These are phyloP conservation scores for Colletotrichum kahawae DNA, from an alignment of 2,329 filamentous ascomycete species.

Conservation along the genomic window DNA sequence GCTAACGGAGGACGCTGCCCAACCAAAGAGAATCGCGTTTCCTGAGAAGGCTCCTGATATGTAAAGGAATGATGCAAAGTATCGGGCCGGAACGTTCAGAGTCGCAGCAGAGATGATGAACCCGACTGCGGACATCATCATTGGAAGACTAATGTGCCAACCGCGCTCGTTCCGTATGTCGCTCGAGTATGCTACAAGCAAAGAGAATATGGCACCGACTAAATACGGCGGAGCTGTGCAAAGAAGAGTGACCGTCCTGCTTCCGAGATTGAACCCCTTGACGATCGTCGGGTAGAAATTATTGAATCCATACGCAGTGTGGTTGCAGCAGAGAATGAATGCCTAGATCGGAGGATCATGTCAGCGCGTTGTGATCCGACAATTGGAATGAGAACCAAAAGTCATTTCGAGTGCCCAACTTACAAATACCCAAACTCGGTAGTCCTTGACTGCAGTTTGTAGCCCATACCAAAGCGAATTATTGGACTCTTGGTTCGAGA, in stretches of 20 bases:
- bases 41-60: slow-evolving; percentile 23
- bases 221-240: slow-evolving; percentile 31
- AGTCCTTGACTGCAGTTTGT: slow-evolving; percentile 23
- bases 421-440: slow-evolving; percentile 27
- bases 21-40: slow-evolving; percentile 37
- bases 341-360: not conserved
- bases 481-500: slow-evolving; percentile 14
- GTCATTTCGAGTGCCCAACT: not conserved
- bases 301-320: slow-evolving; percentile 26
- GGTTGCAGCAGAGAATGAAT: slow-evolving; percentile 24
- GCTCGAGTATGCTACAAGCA: slow-evolving; percentile 19
- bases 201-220: slow-evolving; percentile 18
- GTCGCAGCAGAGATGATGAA: slow-evolving; percentile 67
- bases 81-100: slow-evolving; percentile 55
- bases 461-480: slow-evolving; percentile 22
- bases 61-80: slow-evolving; percentile 38
- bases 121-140: slow-evolving; percentile 51
- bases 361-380: not conserved
- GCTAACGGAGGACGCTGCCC: slow-evolving; percentile 35
- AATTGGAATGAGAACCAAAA: not conserved
- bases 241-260: slow-evolving; percentile 34
- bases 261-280: slow-evolving; percentile 32
- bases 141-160: slow-evolving; percentile 20
- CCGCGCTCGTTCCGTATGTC: slow-evolving; percentile 22
- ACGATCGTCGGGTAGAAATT: slow-evolving; percentile 29